Evolutionary conservation across 148 eudicot species (phyloP), one percentile per base, ranked within the genome.

Genomic region (Tetragonia tetragonoides): DNA sequence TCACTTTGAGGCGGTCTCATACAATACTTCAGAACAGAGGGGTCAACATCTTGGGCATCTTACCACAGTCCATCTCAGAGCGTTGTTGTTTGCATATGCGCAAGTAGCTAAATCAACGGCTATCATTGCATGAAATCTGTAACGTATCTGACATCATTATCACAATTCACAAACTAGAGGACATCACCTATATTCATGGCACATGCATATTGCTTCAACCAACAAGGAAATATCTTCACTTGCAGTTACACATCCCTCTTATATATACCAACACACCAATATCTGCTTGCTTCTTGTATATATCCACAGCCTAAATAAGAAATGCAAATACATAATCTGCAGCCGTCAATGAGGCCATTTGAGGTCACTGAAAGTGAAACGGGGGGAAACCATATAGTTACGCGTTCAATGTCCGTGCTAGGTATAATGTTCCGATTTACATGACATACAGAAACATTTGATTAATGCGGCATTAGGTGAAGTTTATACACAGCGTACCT

Each of bases 381-480:
- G 18, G 47, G 70, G 9, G 28, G 61, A 49, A 28, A 70, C 60
- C 51, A 28, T 12, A 64, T 41, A 65, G 34, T 34, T 37, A 75
- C 71, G 71, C 78, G n/a, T 75, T 75, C 57, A 34, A 40, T 74
- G 20, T 72, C 28, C 24, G 57, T 68, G 75, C 68, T 75, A 65
- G 61, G 68, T 75, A 16, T 46, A 37, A 51, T 8, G 63, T 42
- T 38, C 17, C 3, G 61, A 44, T 80, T 80, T 61, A 74, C 5
- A 24, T 2, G 49, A 28, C 47, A 10, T 46, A 60, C 49, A 60
- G 24, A 10, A 46, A 60, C 49, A 60, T 41, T 68, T 75, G 75
- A 68, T 68, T 59, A 68, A 60, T 21, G 49, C 5, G 16, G 74
- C 39, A 80, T 75, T 80, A 80, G 83, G 79, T 80, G n/a, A 75